Evolutionary conservation across 2,329 filamentous ascomycete genomes (phyloP).

Genomic region (Fusarium cyanostomum): DNA sequence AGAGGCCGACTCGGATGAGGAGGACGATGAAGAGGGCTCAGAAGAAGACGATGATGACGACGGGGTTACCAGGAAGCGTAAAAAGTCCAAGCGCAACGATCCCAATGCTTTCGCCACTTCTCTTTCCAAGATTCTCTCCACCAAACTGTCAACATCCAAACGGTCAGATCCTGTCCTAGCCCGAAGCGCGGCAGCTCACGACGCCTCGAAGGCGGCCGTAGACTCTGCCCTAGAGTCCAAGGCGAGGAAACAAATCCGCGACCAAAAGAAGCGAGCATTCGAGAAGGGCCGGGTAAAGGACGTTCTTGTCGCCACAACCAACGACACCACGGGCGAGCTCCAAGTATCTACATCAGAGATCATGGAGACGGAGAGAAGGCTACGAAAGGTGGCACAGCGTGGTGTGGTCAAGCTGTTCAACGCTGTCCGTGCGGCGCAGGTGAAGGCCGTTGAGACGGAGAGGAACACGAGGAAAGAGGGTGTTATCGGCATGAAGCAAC

Average conservation of each 20-base stretch:
- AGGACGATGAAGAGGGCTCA: conserved; percentile 42
- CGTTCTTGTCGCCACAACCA: conserved; percentile 73
- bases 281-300: conserved; percentile 92
- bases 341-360: conserved; percentile 62
- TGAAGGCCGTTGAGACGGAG: conserved; percentile 83
- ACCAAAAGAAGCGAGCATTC: conserved; percentile 79
- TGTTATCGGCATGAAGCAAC: conserved; percentile 79
- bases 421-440: conserved; percentile 90
- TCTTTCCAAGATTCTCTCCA: conserved; percentile 90
- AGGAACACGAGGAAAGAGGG: conserved; percentile 74
- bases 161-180: conserved; percentile 91
- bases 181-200: conserved; percentile 77
- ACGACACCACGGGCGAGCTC: conserved; percentile 56
- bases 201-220: conserved; percentile 75
- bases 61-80: conserved; percentile 48
- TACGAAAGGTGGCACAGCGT: conserved; percentile 88
- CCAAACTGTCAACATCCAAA: conserved; percentile 84
- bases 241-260: conserved; percentile 79
- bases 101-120: conserved; percentile 90
- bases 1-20: conserved; percentile 36
- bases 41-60: conserved; percentile 54
- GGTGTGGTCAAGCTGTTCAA: conserved; percentile 98
- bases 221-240: conserved; percentile 84
- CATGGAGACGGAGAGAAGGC: conserved; percentile 77
- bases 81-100: conserved; percentile 87